phyloP scores from a whole-genome alignment of 345 rosid genomes.

The Salix koriyanagi region DNA sequence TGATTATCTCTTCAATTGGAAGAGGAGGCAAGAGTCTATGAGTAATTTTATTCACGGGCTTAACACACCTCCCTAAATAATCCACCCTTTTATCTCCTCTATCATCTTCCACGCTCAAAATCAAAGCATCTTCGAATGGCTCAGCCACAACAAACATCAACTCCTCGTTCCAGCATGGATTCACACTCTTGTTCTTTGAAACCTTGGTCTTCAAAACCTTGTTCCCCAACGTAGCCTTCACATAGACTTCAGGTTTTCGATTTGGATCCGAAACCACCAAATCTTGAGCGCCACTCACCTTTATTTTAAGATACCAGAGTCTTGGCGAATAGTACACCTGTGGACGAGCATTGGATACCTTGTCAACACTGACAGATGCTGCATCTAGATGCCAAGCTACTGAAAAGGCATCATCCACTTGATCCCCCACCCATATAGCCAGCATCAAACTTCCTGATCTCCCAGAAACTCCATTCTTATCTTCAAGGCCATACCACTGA shows the following conservation, averaged over 20 bases:
- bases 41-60: conserved; percentile 26
- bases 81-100: conserved; percentile 37
- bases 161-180: conserved; percentile 52
- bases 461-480: conserved; percentile 19
- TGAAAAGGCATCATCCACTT: conserved; percentile 41
- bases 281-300: conserved; percentile 44
- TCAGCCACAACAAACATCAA: conserved; percentile 51
- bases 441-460: conserved; percentile 37
- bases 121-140: conserved; percentile 45
- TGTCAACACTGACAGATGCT: conserved; percentile 28
- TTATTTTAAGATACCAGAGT: conserved; percentile 45
- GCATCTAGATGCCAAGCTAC: conserved; percentile 45
- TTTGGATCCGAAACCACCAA: conserved; percentile 29
- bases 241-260: conserved; percentile 29
- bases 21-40: conserved; percentile 26
- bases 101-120: conserved; percentile 43
- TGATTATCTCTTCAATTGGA: conserved; percentile 29
- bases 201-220: conserved; percentile 29
- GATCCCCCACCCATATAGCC: conserved; percentile 45
- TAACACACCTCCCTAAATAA: conserved; percentile 36
- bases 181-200: conserved; percentile 22
- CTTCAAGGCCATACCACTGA: conserved; percentile 38
- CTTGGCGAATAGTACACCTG: conserved; percentile 37
- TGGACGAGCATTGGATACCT: conserved; percentile 23
- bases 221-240: conserved; percentile 34